A percentile compares a stretch with the other conserved stretches of the same genome.
Conservation (phyloP, 2,329 filamentous ascomycete species). For the Colletotrichum gloeosporioides region DNA sequence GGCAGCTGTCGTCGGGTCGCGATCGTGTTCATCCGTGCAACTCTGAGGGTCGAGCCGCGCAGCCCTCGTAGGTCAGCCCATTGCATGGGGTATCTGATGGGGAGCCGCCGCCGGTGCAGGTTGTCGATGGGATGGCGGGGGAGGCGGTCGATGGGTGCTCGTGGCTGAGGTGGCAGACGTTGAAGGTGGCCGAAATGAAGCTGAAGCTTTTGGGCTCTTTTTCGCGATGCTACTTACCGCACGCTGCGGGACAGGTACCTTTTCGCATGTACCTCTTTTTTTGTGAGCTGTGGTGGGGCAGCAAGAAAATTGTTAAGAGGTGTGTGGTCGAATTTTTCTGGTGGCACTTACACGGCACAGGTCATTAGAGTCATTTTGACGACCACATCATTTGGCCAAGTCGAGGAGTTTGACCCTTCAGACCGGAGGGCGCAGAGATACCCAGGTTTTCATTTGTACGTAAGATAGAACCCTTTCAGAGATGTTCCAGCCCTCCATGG, state of each 20-base stretch:
- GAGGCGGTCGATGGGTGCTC: neutral
- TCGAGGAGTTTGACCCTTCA: neutral
- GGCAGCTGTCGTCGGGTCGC: conserved; percentile 15
- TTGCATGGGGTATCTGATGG: conserved; percentile 12
- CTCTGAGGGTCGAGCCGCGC: conserved; percentile 15
- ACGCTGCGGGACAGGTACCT: neutral
- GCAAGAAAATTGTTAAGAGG: neutral
- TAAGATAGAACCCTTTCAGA: neutral
- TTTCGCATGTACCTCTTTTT: neutral
- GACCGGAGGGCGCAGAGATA: neutral
- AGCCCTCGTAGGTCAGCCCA: conserved; percentile 22
- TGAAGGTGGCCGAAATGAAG: neutral
- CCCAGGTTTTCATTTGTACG: neutral
- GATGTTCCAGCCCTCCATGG: neutral
- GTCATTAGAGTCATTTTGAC: neutral
- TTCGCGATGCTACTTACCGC: neutral
- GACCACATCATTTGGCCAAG: neutral
- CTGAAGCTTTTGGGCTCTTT: neutral
- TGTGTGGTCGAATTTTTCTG: neutral
- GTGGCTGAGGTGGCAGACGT: neutral
- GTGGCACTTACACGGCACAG: neutral
- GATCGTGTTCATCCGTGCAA: conserved; percentile 17
- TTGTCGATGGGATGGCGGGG: neutral
- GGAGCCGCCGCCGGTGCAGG: neutral
- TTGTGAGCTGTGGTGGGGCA: neutral